These are phyloP conservation scores for Inga oerstediana DNA, from an alignment of 306 rosid species.

Conservation along the genomic window DNA sequence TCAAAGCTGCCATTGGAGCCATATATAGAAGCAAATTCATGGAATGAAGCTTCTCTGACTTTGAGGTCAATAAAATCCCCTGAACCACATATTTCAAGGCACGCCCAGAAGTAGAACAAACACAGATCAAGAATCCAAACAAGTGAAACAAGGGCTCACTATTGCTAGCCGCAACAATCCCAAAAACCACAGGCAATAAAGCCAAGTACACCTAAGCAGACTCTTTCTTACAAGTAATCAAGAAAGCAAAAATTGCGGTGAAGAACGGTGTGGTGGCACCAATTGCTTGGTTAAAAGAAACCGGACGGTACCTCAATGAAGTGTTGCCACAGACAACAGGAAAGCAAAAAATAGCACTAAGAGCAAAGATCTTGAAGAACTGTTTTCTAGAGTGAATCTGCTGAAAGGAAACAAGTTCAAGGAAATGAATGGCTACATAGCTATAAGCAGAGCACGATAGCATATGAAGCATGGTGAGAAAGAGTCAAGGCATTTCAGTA, in stretches of 20 bases:
- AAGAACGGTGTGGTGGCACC: conserved; percentile 96
- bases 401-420: conserved; percentile 74
- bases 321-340: conserved; percentile 95
- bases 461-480: conserved; percentile 97
- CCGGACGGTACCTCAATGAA: conserved; percentile 80
- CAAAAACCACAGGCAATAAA: conserved; percentile 78
- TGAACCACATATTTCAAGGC: conserved; percentile 90
- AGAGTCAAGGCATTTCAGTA: no score
- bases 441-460: conserved; percentile 72
- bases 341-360: conserved; percentile 77
- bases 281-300: conserved; percentile 89
- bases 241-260: conserved; percentile 78
- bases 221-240: conserved; percentile 78
- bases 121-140: conserved; percentile 78
- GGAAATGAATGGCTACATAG: conserved; percentile 60
- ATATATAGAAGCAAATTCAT: conserved; percentile 88
- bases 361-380: conserved; percentile 78
- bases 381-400: conserved; percentile 74
- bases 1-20: conserved; percentile 91
- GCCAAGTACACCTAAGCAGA: conserved; percentile 74
- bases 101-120: conserved; percentile 87
- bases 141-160: conserved; percentile 85
- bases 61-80: conserved; percentile 73
- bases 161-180: conserved; percentile 76
- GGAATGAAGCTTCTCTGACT: conserved; percentile 88